These are phyloP conservation scores for Aspergillus fijiensis DNA, from an alignment of 2,329 filamentous ascomycete genomes.

Conservation along the genomic window DNA sequence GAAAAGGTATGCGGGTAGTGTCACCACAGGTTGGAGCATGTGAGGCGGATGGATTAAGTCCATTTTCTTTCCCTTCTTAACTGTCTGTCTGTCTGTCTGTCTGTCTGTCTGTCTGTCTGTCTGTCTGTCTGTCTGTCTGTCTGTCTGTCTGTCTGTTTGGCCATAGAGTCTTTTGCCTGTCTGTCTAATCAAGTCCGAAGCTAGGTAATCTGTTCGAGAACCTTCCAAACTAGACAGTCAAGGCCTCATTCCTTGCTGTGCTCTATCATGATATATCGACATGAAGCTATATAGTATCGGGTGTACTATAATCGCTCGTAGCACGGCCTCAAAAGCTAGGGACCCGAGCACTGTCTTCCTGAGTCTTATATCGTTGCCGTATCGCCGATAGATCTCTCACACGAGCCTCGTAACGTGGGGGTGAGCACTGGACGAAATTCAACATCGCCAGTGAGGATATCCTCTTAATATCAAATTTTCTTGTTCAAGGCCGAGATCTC, in stretches of 20 bases:
- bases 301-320: slow-evolving; percentile 47
- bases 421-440: slow-evolving; percentile 11
- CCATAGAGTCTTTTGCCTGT: slow-evolving; percentile 52
- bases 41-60: slow-evolving; percentile 40
- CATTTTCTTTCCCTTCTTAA: slow-evolving; percentile 34
- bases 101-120: slow-evolving; percentile 52
- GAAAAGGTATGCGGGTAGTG: slow-evolving; percentile 23
- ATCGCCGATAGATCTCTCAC: slow-evolving; percentile 19
- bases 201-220: slow-evolving; percentile 61
- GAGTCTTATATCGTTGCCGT: slow-evolving; percentile 23
- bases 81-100: slow-evolving; percentile 67
- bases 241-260: slow-evolving; percentile 56
- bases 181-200: slow-evolving; percentile 73
- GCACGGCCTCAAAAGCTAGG: slow-evolving; percentile 34
- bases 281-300: slow-evolving; percentile 63
- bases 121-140: slow-evolving; percentile 56
- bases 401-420: slow-evolving; percentile 15
- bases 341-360: slow-evolving; percentile 26
- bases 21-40: slow-evolving; percentile 30
- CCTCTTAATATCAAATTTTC: slow-evolving; percentile 6
- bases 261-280: slow-evolving; percentile 70
- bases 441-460: slow-evolving; percentile 11
- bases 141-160: slow-evolving; percentile 34
- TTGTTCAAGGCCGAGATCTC: slow-evolving; percentile 12
- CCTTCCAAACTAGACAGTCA: slow-evolving; percentile 35